Evolutionary conservation across 495 filamentous ascomycete genomes (phyloP).

Genomic region (Aspergillus conjunctus): DNA sequence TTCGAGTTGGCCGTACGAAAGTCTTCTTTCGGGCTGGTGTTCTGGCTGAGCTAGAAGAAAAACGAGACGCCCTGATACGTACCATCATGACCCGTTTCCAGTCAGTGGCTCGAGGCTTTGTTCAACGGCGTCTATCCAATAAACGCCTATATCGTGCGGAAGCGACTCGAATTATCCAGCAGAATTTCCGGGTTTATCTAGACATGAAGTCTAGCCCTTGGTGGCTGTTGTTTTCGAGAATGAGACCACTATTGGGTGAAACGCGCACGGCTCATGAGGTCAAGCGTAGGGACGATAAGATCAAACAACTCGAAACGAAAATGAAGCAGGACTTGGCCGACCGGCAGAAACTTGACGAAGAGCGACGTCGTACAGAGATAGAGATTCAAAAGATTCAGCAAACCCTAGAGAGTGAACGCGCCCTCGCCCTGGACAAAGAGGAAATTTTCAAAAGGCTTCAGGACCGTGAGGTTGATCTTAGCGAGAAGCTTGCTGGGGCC

Average conservation of each 20-base stretch:
- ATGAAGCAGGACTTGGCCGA: conserved; percentile 76
- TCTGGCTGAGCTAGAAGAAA: conserved; percentile 93
- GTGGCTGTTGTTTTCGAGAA: conserved; percentile 94
- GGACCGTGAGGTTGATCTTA: conserved; percentile 80
- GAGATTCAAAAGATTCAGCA: conserved; percentile 90
- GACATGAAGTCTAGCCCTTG: conserved; percentile 89
- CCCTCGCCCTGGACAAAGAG: conserved; percentile 94
- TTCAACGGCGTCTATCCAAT: conserved; percentile 80
- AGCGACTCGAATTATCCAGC: conserved; percentile 90
- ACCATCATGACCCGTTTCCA: conserved; percentile 95
- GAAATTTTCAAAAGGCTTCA: conserved; percentile 98
- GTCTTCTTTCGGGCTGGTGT: conserved; percentile 98
- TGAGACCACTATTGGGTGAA: conserved; percentile 92
- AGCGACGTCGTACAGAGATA: conserved; percentile 79
- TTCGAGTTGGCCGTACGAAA: conserved; percentile 93
- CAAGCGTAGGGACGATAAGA: conserved; percentile 91
- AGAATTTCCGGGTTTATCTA: conserved; percentile 87
- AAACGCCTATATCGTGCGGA: conserved; percentile 94
- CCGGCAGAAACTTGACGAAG: conserved; percentile 83
- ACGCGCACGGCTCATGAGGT: conserved; percentile 89
- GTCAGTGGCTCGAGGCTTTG: conserved; percentile 85
- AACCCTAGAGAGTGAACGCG: conserved; percentile 90
- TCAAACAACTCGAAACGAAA: conserved; percentile 78
- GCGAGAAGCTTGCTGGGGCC: conserved; percentile 89
- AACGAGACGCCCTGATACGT: conserved; percentile 85